These are phyloP conservation scores for Solanum medicagineum DNA, from an alignment of 257 asterid species.

Conservation along the genomic window DNA sequence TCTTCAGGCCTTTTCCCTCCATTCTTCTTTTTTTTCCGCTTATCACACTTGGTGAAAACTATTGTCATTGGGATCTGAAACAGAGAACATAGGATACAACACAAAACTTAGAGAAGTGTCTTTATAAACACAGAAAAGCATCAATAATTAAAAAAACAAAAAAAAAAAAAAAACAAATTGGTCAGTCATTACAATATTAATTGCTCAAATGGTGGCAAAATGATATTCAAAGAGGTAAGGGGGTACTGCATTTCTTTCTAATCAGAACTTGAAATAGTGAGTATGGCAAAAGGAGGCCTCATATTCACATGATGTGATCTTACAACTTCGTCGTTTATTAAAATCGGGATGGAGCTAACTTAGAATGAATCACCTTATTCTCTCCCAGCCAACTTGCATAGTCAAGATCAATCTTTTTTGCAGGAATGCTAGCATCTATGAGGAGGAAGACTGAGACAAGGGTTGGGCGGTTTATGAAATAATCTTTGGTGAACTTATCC, in stretches of 20 bases:
- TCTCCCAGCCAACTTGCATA: slow-evolving; percentile 95
- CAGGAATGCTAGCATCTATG: slow-evolving; percentile 93
- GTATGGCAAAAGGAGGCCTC: not conserved
- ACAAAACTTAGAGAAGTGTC: not conserved
- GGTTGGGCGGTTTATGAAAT: slow-evolving; percentile 75
- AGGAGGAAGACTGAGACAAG: slow-evolving; percentile 98
- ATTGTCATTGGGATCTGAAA: slow-evolving; percentile 90
- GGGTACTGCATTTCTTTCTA: not conserved
- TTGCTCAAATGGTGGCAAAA: not conserved
- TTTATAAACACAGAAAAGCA: not conserved
- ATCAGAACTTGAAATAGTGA: not conserved
- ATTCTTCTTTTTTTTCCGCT: slow-evolving; percentile 81
- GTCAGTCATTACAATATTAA: not conserved
- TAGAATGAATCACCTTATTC: slow-evolving; percentile 49
- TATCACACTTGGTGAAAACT: slow-evolving; percentile 90
- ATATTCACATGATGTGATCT: not conserved
- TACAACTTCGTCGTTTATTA: not conserved
- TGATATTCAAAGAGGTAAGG: not conserved
- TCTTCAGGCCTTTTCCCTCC: slow-evolving; percentile 93
- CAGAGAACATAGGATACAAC: not conserved
- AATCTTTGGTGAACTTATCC: slow-evolving; percentile 86
- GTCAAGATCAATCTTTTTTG: slow-evolving; percentile 74
- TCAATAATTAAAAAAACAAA: not conserved
- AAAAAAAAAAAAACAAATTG: not conserved
- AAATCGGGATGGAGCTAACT: not conserved